Evolutionary conservation across 768 basidiomycete genomes (phyloP).

Genomic region (Cystobasidium onofrii): DNA sequence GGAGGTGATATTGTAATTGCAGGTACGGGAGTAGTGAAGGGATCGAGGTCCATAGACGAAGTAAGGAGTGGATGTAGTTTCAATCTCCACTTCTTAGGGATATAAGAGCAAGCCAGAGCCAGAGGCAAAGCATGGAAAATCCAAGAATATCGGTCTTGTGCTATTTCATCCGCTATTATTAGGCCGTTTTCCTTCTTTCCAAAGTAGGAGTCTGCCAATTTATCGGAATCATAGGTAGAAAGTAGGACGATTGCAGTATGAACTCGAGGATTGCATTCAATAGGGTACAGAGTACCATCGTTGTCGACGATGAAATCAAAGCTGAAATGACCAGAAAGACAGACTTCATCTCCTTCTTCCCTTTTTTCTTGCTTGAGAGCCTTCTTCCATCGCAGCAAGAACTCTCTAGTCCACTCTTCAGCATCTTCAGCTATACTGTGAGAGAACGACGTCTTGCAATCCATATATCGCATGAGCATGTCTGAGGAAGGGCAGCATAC

Average conservation of each 20-base stretch:
- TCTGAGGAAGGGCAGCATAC: conserved; percentile 45
- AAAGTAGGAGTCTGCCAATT: conserved; percentile 31
- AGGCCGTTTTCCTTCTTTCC: conserved; percentile 5
- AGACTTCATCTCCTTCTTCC: conserved; percentile 34
- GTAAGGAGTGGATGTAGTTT: conserved; percentile 42
- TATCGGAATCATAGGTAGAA: conserved; percentile 1
- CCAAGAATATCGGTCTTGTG: conserved; percentile 32
- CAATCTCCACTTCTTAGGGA: conserved; percentile 35
- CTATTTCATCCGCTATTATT: not conserved
- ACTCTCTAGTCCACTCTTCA: conserved; percentile 43
- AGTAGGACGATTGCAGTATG: conserved; percentile 45
- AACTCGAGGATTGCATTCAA: conserved; percentile 46
- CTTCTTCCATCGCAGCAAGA: conserved; percentile 39
- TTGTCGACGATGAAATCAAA: conserved; percentile 45
- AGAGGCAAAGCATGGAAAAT: conserved; percentile 36
- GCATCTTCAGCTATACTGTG: conserved; percentile 34
- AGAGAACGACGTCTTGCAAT: conserved; percentile 39
- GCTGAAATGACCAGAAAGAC: conserved; percentile 45
- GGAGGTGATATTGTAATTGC: conserved; percentile 37
- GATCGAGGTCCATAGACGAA: conserved; percentile 42
- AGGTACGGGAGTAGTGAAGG: conserved; percentile 41
- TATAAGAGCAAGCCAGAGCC: conserved; percentile 34
- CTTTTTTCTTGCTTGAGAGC: conserved; percentile 34
- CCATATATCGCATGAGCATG: conserved; percentile 47
- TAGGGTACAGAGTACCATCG: conserved; percentile 44